These are phyloP conservation scores for Tulasnella sp. DNA, from an alignment of 768 basidiomycete genomes.

Conservation along the genomic window DNA sequence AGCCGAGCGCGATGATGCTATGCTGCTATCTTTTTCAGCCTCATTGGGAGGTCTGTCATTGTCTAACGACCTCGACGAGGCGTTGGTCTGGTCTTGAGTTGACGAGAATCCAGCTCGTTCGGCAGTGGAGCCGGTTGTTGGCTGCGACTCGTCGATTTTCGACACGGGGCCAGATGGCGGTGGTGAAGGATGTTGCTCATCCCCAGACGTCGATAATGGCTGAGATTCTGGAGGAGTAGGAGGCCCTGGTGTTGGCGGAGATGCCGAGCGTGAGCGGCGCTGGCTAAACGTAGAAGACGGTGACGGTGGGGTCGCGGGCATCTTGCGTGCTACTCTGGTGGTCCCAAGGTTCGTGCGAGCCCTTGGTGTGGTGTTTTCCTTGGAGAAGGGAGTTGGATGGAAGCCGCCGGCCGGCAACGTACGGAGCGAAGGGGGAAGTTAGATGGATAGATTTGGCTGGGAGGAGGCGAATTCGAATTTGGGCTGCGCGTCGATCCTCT, in stretches of 20 bases:
- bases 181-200: background rate
- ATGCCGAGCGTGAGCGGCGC: slow-evolving; percentile 3
- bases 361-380: slow-evolving; percentile 5
- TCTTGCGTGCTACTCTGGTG: background rate
- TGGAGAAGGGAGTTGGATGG: background rate
- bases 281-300: background rate
- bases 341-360: slow-evolving; percentile 1
- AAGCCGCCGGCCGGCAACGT: slow-evolving; percentile 1
- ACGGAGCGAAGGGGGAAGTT: background rate
- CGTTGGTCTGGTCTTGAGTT: background rate
- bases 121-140: slow-evolving; percentile 1
- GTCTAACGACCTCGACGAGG: background rate
- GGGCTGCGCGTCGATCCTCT: slow-evolving; percentile 14
- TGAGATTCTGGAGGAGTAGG: slow-evolving; percentile 18
- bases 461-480: slow-evolving; percentile 8
- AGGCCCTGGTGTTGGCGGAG: slow-evolving; percentile 14
- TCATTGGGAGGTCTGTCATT: background rate
- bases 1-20: background rate
- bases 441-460: slow-evolving; percentile 11
- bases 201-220: background rate
- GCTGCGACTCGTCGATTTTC: slow-evolving; percentile 12
- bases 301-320: slow-evolving; percentile 12
- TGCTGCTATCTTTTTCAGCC: background rate
- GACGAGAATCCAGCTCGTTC: background rate
- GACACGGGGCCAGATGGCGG: background rate